Evolutionary conservation across 2,329 filamentous ascomycete species (phyloP).

Genomic region (Botrytis fabae): DNA sequence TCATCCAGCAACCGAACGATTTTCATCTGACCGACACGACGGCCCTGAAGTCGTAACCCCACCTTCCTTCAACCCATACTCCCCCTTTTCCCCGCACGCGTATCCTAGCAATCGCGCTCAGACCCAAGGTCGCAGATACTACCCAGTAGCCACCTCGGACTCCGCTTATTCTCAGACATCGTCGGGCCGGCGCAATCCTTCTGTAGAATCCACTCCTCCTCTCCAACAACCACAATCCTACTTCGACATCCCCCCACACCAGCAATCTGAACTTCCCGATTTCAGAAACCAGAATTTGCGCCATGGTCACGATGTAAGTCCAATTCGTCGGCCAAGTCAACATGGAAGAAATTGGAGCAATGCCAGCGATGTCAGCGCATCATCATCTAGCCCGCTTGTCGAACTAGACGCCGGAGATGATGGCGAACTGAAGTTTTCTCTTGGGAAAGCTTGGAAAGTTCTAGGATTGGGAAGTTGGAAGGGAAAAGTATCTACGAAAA

Average conservation of each 20-base stretch:
- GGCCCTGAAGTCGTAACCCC: conserved; percentile 30
- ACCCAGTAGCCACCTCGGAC: conserved; percentile 19
- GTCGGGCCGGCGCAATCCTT: conserved; percentile 6
- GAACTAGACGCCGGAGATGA: conserved; percentile 21
- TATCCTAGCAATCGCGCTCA: background rate
- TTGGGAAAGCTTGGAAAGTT: conserved; percentile 19
- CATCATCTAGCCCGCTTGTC: conserved; percentile 14
- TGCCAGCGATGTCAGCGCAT: conserved; percentile 16
- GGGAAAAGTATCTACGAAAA: conserved; percentile 4
- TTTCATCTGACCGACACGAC: conserved; percentile 28
- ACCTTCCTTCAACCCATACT: conserved; percentile 24
- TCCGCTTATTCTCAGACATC: conserved; percentile 18
- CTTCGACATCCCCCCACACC: conserved; percentile 17
- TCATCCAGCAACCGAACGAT: conserved; percentile 24
- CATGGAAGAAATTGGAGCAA: conserved; percentile 25
- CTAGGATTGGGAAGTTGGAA: conserved; percentile 12
- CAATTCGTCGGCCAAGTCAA: conserved; percentile 2
- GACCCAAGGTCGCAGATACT: conserved; percentile 5
- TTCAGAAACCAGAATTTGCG: conserved; percentile 19
- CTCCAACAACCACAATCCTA: conserved; percentile 6
- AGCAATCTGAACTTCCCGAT: background rate
- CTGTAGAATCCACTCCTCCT: conserved; percentile 18
- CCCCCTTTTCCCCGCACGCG: conserved; percentile 5
- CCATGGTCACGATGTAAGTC: conserved; percentile 13
- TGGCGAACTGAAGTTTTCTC: conserved; percentile 5